Evolutionary conservation across 805 yeast genomes (phyloP), one percentile per base, ranked within the genome.

Genomic region (Candida bentonensis): DNA sequence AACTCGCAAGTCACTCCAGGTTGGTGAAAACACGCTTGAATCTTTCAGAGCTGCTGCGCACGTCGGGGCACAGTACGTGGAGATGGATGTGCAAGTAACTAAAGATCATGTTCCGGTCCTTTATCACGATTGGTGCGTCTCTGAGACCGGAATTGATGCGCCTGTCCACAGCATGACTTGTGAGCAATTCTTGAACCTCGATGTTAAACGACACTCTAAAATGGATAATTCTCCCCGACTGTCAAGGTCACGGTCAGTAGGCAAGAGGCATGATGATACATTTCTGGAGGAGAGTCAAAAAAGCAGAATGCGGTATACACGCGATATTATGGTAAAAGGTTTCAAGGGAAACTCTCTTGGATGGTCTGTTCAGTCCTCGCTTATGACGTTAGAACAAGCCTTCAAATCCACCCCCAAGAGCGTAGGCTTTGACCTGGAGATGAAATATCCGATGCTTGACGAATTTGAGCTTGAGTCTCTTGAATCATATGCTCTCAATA

Each of bases 1-100:
- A 11, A 30, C 36, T 13, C 36, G 36, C 13, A 30, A 15, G n/a
- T 30, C 36, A 4, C 36, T 30, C 7, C 36, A 30, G 17, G 36
- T 30, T 30, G 36, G 36, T 30, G 36, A 30, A n/a, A 30, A 30
- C n/a, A 30, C 36, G 7, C 36, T 30, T 30, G 36, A 30, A 17
- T 30, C 36, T 9, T 30, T 30, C n/a, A 11, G 36, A 9, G 36
- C 36, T 9, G 36, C 36, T 4, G 36, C 36, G 7, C 36, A 30
- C 5, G 36, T 30, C 7, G 36, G 36, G 7, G 36, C 36, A 5
- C 36, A 30, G 20, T 30, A 30, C 17, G 36, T 30, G 36, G 36
- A 30, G 20, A 30, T 30, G 36, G 36, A 30, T 30, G 36, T 30
- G 5, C 36, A 30, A 30, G 36, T 30, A 11, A 30, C 36, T 5